Conservation (phyloP, 805 yeast genomes). For the Schizosaccharomyces osmophilus region DNA sequence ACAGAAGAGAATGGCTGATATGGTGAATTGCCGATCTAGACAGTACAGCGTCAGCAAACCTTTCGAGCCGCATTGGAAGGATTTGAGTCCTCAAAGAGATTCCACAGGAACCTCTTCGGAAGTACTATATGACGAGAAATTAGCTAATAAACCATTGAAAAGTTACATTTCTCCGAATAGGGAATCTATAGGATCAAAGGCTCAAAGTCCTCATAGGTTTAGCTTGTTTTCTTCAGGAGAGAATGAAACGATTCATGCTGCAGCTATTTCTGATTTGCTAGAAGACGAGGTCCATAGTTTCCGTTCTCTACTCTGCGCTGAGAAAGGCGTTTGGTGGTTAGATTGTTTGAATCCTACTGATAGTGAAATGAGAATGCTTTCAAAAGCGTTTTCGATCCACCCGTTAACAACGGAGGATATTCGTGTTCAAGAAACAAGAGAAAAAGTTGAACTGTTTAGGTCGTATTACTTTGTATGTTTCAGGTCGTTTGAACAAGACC, state of each 20-base stretch:
- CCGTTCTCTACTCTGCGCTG: constrained; percentile 42
- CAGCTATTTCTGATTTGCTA: constrained; percentile 59
- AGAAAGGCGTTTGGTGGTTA: constrained; percentile 81
- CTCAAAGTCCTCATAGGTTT: constrained; percentile 46
- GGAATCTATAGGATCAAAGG: background rate
- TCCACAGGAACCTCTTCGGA: background rate
- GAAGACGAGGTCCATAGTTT: constrained; percentile 35
- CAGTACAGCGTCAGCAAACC: constrained; percentile 6
- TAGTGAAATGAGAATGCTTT: constrained; percentile 71
- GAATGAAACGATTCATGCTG: constrained; percentile 74
- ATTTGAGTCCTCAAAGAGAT: background rate
- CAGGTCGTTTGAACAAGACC: constrained; percentile 80
- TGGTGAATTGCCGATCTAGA: constrained; percentile 1
- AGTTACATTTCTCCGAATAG: background rate
- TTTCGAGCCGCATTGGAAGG: constrained; percentile 4
- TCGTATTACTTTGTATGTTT: constrained; percentile 85
- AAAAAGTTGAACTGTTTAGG: constrained; percentile 79
- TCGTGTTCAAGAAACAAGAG: constrained; percentile 87
- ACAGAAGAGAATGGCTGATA: constrained; percentile 4
- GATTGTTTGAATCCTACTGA: constrained; percentile 89
- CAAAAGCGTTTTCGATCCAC: constrained; percentile 89
- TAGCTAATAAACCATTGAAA: constrained; percentile 3
- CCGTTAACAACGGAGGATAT: constrained; percentile 96
- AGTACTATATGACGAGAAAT: background rate
- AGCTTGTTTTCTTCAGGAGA: constrained; percentile 59